Conservation (phyloP, 2,329 filamentous ascomycete genomes). For the Monilinia aucupariae region DNA sequence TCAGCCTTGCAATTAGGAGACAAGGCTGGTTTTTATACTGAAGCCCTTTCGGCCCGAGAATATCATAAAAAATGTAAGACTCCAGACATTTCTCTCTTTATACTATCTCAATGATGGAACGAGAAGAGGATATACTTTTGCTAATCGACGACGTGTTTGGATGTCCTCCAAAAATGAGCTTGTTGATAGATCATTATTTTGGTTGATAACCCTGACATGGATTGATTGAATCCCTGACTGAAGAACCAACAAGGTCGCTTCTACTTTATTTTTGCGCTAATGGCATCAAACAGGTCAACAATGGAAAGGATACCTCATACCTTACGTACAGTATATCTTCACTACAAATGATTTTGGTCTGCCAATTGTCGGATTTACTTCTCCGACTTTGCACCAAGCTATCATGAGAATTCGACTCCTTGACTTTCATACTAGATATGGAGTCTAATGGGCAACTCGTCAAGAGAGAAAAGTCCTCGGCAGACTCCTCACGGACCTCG, state of each 20-base stretch:
- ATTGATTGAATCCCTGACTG: conserved; percentile 9
- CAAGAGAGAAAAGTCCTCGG: conserved; percentile 19
- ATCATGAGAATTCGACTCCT: conserved; percentile 24
- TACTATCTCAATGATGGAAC: not conserved
- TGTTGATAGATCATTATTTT: conserved; percentile 23
- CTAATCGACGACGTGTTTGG: not conserved
- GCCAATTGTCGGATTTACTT: not conserved
- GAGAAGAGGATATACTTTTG: not conserved
- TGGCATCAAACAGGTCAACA: not conserved
- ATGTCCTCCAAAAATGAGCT: not conserved
- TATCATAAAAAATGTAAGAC: conserved; percentile 11
- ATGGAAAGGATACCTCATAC: conserved; percentile 2
- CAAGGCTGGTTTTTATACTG: conserved; percentile 21
- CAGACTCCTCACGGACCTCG: conserved; percentile 13
- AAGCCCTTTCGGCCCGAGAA: conserved; percentile 12
- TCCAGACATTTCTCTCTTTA: not conserved
- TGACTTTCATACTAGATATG: conserved; percentile 32
- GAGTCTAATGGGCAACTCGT: conserved; percentile 28
- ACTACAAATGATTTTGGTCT: not conserved
- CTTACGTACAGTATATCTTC: not conserved
- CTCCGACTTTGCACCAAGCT: conserved; percentile 13
- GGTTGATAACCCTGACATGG: conserved; percentile 10
- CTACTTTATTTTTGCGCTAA: conserved; percentile 7
- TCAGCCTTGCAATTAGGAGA: conserved; percentile 17
- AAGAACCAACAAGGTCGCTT: conserved; percentile 11